Conservation (phyloP, 495 filamentous ascomycete species). For the Penicillium macrosclerotiorum region DNA sequence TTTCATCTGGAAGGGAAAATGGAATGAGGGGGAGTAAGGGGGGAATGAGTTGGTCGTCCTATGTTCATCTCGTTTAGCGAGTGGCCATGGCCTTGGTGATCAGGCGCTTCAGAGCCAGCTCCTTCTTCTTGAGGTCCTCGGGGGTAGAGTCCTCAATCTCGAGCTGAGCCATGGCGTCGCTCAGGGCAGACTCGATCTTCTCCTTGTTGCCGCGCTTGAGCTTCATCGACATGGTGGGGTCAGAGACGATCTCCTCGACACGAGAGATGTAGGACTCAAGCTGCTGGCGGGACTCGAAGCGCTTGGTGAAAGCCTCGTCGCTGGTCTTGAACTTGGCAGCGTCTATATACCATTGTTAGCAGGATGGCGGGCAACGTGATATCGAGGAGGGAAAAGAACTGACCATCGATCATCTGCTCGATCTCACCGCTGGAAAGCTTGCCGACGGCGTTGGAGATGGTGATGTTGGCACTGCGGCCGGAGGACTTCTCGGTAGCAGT, state of each 20-base stretch:
- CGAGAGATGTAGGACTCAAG: conserved; percentile 98
- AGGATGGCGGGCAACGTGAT: neutral
- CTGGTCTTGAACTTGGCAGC: conserved; percentile 98
- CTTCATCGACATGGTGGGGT: conserved; percentile 93
- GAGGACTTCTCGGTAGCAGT: conserved; percentile 99
- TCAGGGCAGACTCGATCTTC: conserved; percentile 94
- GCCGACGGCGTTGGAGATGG: conserved; percentile 98
- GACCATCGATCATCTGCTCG: conserved; percentile 93
- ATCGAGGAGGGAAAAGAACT: conserved; percentile 23
- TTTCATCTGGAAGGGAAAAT: conserved; percentile 13
- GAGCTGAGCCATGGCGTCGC: conserved; percentile 81
- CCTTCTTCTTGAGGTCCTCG: conserved; percentile 99
- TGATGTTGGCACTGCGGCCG: conserved; percentile 97
- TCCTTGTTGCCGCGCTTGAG: conserved; percentile 99
- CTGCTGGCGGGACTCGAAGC: conserved; percentile 97
- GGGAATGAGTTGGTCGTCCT: conserved; percentile 22
- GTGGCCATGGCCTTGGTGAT: conserved; percentile 97
- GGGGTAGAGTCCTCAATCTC: conserved; percentile 84
- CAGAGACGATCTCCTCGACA: conserved; percentile 97
- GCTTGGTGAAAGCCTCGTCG: conserved; percentile 98
- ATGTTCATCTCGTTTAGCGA: conserved; percentile 56
- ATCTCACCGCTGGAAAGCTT: conserved; percentile 96
- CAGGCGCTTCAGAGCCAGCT: conserved; percentile 93
- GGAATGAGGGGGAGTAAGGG: too few species aligned
- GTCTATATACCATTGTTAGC: conserved; percentile 49